Evolutionary conservation across 164 flowering plant genomes (phyloP).

Genomic region (Amborella trichopoda): DNA sequence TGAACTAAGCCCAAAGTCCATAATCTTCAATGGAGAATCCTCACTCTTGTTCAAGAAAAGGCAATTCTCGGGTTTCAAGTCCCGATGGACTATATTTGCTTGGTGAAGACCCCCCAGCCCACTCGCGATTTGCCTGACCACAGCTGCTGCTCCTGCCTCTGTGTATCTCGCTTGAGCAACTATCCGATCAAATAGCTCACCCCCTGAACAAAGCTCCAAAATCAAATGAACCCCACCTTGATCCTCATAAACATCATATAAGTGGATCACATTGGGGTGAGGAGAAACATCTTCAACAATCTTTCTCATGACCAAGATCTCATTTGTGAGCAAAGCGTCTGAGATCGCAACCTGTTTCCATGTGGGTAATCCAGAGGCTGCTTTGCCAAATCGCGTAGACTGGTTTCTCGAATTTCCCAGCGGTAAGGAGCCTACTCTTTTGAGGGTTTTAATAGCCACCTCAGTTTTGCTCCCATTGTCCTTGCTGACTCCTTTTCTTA

Average conservation of each 20-base stretch:
- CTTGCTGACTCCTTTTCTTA: conserved; percentile 36
- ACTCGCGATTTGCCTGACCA: conserved; percentile 44
- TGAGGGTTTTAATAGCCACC: conserved; percentile 69
- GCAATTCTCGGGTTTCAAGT: conserved; percentile 80
- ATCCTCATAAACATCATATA: conserved; percentile 63
- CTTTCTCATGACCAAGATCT: too few relatives aligned
- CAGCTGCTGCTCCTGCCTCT: conserved; percentile 51
- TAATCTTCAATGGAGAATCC: conserved; percentile 65
- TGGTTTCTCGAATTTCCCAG: conserved; percentile 7
- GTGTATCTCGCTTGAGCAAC: conserved; percentile 41
- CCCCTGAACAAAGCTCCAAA: conserved; percentile 67
- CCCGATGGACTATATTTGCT: conserved; percentile 55
- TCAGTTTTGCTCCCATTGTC: conserved; percentile 9
- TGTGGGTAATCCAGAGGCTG: too few relatives aligned
- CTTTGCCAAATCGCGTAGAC: conserved; percentile 8
- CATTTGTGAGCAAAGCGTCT: conserved; percentile 62
- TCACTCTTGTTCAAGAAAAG: conserved; percentile 31
- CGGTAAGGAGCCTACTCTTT: conserved; percentile 20
- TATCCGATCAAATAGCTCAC: conserved; percentile 70
- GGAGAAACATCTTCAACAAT: too few relatives aligned
- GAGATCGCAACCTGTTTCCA: conserved; percentile 42
- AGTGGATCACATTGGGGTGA: conserved; percentile 52
- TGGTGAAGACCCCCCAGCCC: conserved; percentile 46
- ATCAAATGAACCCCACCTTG: conserved; percentile 48
- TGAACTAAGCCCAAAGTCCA: conserved; percentile 75